Conservation (phyloP, 2,329 filamentous ascomycete species). For the Trichoderma koningii region DNA sequence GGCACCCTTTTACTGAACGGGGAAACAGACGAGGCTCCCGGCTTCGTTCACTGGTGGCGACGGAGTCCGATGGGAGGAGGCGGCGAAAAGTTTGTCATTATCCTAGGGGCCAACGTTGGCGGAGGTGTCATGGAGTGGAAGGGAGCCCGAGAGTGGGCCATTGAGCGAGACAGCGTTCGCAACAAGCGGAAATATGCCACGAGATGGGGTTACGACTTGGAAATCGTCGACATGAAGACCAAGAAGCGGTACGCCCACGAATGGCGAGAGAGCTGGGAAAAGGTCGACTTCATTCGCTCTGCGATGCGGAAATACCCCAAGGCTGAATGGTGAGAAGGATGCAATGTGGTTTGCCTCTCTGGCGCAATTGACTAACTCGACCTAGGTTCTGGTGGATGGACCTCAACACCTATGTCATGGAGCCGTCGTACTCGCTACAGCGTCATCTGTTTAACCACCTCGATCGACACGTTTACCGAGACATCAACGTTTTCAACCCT, state of each 20-base stretch:
- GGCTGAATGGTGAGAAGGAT: conserved; percentile 80
- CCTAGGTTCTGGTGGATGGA: conserved; percentile 98
- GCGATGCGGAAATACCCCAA: conserved; percentile 91
- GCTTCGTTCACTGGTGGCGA: conserved; percentile 65
- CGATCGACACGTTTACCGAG: conserved; percentile 75
- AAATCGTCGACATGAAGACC: conserved; percentile 97
- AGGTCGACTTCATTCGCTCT: conserved; percentile 89
- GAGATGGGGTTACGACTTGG: conserved; percentile 91
- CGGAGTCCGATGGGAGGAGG: conserved; percentile 73
- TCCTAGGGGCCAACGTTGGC: conserved; percentile 89
- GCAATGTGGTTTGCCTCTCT: conserved; percentile 11
- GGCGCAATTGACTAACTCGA: conserved; percentile 51
- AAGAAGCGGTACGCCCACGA: conserved; percentile 99
- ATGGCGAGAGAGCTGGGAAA: conserved; percentile 99
- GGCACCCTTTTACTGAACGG: neutral
- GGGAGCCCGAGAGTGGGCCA: conserved; percentile 94
- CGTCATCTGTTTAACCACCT: conserved; percentile 86
- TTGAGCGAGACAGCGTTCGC: conserved; percentile 90
- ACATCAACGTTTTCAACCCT: conserved; percentile 96
- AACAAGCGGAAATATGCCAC: conserved; percentile 91
- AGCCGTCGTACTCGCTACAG: conserved; percentile 86
- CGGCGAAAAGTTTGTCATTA: conserved; percentile 89
- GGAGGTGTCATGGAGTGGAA: conserved; percentile 99
- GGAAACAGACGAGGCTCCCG: conserved; percentile 38
- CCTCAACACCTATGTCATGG: conserved; percentile 97